Percentiles rank a stretch among this genome's conserved stretches.
phyloP scores from a whole-genome alignment of 75 land plant species.

The Cupressus sempervirens region DNA sequence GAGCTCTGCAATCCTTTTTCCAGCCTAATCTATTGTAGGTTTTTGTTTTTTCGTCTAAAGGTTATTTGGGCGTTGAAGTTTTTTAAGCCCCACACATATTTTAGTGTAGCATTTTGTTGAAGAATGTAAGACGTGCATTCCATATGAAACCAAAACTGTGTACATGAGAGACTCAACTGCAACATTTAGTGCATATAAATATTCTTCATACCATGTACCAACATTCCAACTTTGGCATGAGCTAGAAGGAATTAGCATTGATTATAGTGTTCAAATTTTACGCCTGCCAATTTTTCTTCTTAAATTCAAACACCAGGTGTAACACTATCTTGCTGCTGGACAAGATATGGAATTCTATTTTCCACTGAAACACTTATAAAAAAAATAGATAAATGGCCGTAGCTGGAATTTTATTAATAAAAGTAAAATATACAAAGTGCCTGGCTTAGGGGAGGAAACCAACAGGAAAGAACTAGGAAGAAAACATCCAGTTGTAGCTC shows the following conservation, averaged over 20 bases:
- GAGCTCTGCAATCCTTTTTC: too few relatives aligned
- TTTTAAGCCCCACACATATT: not conserved
- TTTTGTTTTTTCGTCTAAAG: not conserved
- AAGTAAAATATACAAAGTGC: too few relatives aligned
- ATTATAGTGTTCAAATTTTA: not conserved
- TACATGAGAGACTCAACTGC: not conserved
- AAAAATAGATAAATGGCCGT: too few relatives aligned
- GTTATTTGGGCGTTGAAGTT: not conserved
- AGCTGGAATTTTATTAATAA: too few relatives aligned
- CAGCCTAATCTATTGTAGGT: too few relatives aligned
- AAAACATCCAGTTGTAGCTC: too few relatives aligned
- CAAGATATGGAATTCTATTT: not conserved
- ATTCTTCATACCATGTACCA: not conserved
- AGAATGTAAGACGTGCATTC: not conserved
- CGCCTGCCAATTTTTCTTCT: not conserved
- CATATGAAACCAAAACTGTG: not conserved
- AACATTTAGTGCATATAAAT: not conserved
- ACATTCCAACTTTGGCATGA: not conserved
- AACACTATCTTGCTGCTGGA: not conserved
- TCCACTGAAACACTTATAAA: not conserved
- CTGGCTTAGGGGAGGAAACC: too few relatives aligned
- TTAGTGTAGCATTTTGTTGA: not conserved
- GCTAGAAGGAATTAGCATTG: not conserved
- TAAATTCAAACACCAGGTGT: not conserved
- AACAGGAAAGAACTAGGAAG: too few relatives aligned